A percentile compares a stretch with the other conserved stretches of the same genome.
phyloP scores from a whole-genome alignment of 208 protist genomes.

The Leishmania lainsoni region DNA sequence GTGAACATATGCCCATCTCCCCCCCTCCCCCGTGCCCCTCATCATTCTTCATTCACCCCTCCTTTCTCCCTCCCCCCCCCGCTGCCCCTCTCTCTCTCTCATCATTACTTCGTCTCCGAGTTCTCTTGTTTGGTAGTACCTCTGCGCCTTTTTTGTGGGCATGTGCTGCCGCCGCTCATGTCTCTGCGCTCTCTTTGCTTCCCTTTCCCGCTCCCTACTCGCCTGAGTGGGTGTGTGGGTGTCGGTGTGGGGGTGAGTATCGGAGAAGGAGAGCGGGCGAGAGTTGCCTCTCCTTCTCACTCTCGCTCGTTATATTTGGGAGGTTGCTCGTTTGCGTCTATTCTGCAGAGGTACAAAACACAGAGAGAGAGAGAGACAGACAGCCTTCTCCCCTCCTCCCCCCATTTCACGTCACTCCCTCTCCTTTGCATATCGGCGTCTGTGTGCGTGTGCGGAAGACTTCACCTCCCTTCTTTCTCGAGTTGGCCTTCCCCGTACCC shows the following conservation, averaged over 20 bases:
- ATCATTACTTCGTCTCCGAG: neutral
- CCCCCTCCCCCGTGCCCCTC: neutral
- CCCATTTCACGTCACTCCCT: neutral
- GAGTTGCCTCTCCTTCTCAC: neutral
- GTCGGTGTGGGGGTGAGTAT: neutral
- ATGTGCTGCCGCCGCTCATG: neutral
- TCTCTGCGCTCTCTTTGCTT: constrained; percentile 3
- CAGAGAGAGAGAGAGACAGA: neutral
- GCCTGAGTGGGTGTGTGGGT: neutral
- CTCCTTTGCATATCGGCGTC: neutral
- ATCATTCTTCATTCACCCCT: neutral
- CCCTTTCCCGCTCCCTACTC: constrained; percentile 1
- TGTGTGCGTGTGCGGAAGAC: neutral
- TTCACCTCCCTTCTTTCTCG: neutral
- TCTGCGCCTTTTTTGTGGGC: constrained; percentile 8
- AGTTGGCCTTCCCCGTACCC: neutral
- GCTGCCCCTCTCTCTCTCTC: neutral
- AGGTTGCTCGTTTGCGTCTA: neutral
- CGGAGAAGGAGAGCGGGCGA: neutral
- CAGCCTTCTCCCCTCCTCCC: neutral
- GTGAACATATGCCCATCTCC: neutral
- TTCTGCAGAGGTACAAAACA: neutral
- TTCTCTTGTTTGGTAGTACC: neutral
- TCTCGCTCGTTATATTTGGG: neutral
- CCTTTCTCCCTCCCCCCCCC: neutral